Evolutionary conservation across 2,329 filamentous ascomycete genomes (phyloP).

Genomic region (Microdochium trichocladiopsis): DNA sequence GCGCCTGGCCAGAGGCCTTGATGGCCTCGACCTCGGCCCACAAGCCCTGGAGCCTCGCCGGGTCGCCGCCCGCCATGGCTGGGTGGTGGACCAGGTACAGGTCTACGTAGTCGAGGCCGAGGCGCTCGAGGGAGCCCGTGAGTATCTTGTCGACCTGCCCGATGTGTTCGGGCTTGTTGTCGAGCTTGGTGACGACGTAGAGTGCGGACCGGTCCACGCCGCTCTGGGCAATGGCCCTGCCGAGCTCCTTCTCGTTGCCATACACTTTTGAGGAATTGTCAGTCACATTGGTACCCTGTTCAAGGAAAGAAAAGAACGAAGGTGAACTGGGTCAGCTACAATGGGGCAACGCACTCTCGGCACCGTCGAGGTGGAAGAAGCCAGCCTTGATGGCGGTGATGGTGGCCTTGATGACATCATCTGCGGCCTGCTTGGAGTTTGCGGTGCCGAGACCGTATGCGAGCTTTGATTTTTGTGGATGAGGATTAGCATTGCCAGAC

Average conservation of each 20-base stretch:
- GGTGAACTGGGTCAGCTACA: no score
- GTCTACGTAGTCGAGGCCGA: conserved; percentile 66
- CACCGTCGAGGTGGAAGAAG: conserved; percentile 68
- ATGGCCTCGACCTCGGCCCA: conserved; percentile 61
- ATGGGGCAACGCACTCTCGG: conserved; percentile 51
- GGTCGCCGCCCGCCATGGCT: conserved; percentile 38
- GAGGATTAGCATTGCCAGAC: conserved; percentile 1
- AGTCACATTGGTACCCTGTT: no score
- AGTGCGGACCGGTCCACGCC: conserved; percentile 60
- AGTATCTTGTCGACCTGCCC: conserved; percentile 44
- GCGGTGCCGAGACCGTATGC: conserved; percentile 69
- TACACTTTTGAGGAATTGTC: no score
- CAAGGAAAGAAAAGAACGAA: no score
- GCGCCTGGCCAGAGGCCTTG: conserved; percentile 56
- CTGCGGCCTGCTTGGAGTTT: conserved; percentile 53
- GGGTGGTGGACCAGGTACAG: conserved; percentile 60
- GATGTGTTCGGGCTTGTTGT: conserved; percentile 26
- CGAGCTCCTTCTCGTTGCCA: conserved; percentile 63
- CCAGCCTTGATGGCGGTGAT: conserved; percentile 62
- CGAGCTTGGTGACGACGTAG: conserved; percentile 59
- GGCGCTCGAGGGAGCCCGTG: conserved; percentile 52
- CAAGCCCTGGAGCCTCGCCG: conserved; percentile 45
- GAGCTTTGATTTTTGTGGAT: conserved; percentile 34
- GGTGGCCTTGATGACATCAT: conserved; percentile 39
- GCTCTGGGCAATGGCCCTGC: conserved; percentile 60